A percentile compares a stretch with the other conserved stretches of the same genome.
phyloP scores from a whole-genome alignment of 169 alveolate genomes.

The Babesia bovis region DNA sequence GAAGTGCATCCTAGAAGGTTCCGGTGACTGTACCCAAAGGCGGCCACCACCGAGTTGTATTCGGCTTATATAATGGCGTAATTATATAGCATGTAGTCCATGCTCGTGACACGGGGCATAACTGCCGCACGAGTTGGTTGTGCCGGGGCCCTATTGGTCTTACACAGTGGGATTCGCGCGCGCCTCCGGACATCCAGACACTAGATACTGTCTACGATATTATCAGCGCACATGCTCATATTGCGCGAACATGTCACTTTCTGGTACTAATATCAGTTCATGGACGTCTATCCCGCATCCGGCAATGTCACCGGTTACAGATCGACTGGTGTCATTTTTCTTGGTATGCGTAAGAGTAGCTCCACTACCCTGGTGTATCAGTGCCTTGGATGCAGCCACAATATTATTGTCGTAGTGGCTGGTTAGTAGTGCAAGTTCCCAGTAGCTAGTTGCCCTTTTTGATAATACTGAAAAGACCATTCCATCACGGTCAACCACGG shows the following conservation, averaged over 20 bases:
- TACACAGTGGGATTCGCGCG: neutral
- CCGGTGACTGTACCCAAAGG: neutral
- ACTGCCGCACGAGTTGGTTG: neutral
- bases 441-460: constrained; percentile 43
- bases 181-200: neutral
- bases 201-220: neutral
- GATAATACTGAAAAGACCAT: constrained; percentile 59
- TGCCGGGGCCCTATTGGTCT: too few relatives aligned
- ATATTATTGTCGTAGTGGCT: constrained; percentile 30
- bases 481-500: constrained; percentile 47
- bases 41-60: too few relatives aligned
- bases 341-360: neutral
- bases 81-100: too few relatives aligned
- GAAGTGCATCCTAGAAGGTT: constrained; percentile 62
- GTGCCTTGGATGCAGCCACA: neutral
- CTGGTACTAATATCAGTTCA: constrained; percentile 7
- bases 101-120: neutral
- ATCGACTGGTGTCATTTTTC: neutral
- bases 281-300: constrained; percentile 24
- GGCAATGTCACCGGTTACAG: neutral
- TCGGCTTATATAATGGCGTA: too few relatives aligned
- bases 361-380: neutral
- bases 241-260: constrained; percentile 12
- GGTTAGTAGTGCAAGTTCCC: constrained; percentile 53
- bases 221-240: neutral